phyloP scores from a whole-genome alignment of 2,329 filamentous ascomycete genomes.

The Aspergillus thermomutatus region DNA sequence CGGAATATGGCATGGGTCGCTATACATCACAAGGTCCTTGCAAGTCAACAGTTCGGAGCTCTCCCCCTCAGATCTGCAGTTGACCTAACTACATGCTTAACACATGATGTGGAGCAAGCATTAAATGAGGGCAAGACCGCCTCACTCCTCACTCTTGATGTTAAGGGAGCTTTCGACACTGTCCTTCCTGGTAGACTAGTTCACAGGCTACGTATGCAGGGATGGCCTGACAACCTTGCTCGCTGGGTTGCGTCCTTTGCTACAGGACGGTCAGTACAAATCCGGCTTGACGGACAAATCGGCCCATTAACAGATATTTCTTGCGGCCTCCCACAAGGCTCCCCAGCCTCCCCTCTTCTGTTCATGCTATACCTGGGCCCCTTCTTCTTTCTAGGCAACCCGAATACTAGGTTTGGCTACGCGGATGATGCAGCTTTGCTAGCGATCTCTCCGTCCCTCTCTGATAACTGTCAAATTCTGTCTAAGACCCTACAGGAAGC shows the following conservation, averaged over 20 bases:
- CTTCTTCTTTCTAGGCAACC: neutral
- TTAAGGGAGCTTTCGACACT: no score
- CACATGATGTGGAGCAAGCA: no score
- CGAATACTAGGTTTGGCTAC: neutral
- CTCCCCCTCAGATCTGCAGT: no score
- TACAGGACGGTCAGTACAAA: neutral
- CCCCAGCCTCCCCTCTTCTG: neutral
- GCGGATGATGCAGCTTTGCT: neutral
- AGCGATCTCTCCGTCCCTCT: neutral
- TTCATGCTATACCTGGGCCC: conserved; percentile 1
- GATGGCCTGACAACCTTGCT: neutral
- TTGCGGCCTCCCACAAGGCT: conserved; percentile 1
- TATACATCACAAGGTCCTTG: no score
- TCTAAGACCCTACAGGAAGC: no score
- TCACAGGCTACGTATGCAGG: no score
- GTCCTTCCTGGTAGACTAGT: no score
- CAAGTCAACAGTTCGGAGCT: no score
- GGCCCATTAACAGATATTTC: neutral
- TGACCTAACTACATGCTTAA: no score
- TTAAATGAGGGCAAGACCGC: no score
- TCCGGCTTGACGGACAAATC: neutral
- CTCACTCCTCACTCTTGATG: no score
- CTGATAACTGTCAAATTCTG: neutral
- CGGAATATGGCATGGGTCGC: no score
- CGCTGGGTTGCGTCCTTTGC: neutral